Conservation (phyloP, 352 stramenopile species). For the Globisporangium nagaii region DNA sequence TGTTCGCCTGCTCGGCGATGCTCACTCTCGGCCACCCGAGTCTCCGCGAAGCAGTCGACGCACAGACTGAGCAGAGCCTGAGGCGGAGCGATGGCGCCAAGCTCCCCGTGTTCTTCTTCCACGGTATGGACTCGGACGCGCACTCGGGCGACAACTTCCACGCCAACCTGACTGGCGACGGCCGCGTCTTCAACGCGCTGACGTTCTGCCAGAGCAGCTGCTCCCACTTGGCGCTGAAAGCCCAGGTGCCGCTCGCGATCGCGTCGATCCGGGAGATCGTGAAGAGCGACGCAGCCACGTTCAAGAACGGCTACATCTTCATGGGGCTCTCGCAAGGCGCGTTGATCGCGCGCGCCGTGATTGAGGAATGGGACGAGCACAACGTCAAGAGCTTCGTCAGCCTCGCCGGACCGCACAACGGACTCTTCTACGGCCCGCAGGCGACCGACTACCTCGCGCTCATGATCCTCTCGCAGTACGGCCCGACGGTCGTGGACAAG, state of each 20-base stretch:
- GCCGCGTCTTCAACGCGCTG: slow-evolving; percentile 17
- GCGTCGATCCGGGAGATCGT: slow-evolving; percentile 9
- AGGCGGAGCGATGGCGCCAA: not conserved
- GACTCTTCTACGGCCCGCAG: slow-evolving; percentile 30
- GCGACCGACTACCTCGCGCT: slow-evolving; percentile 8
- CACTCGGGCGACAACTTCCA: not conserved
- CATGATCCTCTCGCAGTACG: slow-evolving; percentile 13
- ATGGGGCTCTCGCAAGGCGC: slow-evolving; percentile 28
- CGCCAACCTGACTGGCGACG: slow-evolving; percentile 17
- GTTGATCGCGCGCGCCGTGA: slow-evolving; percentile 15
- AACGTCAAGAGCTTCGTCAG: slow-evolving; percentile 19
- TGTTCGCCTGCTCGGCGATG: not conserved
- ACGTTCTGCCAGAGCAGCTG: slow-evolving; percentile 18
- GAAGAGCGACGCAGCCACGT: slow-evolving; percentile 1
- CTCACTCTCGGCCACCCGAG: not conserved
- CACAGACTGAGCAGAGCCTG: not conserved
- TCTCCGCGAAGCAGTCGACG: not conserved
- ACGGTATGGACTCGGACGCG: slow-evolving; percentile 12
- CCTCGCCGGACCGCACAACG: slow-evolving; percentile 22
- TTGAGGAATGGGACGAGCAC: slow-evolving; percentile 29
- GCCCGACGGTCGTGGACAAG: slow-evolving; percentile 6
- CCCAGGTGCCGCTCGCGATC: slow-evolving; percentile 22
- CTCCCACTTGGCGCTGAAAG: slow-evolving; percentile 10
- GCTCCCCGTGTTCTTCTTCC: slow-evolving; percentile 29
- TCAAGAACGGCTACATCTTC: slow-evolving; percentile 23